Evolutionary conservation across 805 yeast genomes (phyloP).

Genomic region (Saccharomycopsis guyanensis): DNA sequence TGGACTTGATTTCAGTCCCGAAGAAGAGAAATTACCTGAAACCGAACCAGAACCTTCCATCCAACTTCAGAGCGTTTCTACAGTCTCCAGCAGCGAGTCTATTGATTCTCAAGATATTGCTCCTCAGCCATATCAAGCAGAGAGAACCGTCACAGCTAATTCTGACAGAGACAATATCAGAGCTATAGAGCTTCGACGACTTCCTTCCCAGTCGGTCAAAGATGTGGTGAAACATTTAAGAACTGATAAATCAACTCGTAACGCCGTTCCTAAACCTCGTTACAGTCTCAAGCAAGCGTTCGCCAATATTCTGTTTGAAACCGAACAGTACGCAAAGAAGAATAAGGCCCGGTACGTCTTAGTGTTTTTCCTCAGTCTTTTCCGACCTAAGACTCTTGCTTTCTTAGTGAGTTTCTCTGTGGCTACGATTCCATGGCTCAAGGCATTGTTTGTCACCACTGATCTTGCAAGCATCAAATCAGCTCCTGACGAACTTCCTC

Average conservation of each 20-base stretch:
- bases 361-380: constrained; percentile 35
- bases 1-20: constrained; percentile 53
- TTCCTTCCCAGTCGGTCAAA: constrained; percentile 35
- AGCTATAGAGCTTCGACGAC: constrained; percentile 20
- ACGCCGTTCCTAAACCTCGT: not conserved
- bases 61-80: not conserved
- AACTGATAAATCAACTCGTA: no score
- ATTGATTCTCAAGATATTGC: not conserved
- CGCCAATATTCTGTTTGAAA: not conserved
- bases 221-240: constrained; percentile 38
- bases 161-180: constrained; percentile 5
- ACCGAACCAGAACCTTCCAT: not conserved
- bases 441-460: constrained; percentile 51
- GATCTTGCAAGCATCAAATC: constrained; percentile 36
- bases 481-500: constrained; percentile 85
- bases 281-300: not conserved
- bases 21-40: not conserved
- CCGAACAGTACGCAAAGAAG: constrained; percentile 26
- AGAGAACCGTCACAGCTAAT: not conserved
- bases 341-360: constrained; percentile 24
- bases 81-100: not conserved
- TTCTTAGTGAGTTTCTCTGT: constrained; percentile 55
- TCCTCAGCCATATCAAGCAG: not conserved
- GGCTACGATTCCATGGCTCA: constrained; percentile 80
- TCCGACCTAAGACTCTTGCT: constrained; percentile 65